Conservation (phyloP, 148 eudicot species). For the Fagopyrum esculentum region DNA sequence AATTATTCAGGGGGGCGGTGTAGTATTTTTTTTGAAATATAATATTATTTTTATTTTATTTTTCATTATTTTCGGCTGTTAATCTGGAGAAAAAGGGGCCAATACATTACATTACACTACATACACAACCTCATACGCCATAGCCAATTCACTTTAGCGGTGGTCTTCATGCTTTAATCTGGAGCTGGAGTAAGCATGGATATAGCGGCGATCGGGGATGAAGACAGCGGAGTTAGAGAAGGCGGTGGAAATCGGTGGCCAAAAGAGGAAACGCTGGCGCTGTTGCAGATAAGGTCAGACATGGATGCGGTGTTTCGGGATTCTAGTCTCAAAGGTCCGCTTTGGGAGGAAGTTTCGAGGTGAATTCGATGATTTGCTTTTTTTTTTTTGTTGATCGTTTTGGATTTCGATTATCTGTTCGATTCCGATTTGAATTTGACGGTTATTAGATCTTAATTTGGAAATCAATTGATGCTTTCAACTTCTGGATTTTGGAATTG, state of each 20-base stretch:
- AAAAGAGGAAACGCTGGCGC: slow-evolving; percentile 72
- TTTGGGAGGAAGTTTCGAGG: slow-evolving; percentile 98
- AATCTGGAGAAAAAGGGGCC: neutral
- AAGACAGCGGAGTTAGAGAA: neutral
- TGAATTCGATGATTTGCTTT: slow-evolving; percentile 15
- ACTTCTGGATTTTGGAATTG: neutral
- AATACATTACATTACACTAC: neutral
- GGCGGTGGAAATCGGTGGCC: slow-evolving; percentile 94
- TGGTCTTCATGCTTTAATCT: neutral
- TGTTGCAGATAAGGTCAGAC: slow-evolving; percentile 73
- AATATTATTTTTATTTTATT: neutral
- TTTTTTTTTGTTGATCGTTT: neutral
- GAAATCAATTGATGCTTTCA: too few relatives aligned
- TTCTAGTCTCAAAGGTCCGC: slow-evolving; percentile 86
- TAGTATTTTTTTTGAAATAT: neutral
- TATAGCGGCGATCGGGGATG: slow-evolving; percentile 2
- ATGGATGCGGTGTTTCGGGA: slow-evolving; percentile 91
- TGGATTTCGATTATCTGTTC: neutral
- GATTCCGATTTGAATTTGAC: neutral
- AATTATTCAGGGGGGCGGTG: slow-evolving; percentile 12
- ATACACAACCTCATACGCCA: neutral
- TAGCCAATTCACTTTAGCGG: slow-evolving; percentile 7
- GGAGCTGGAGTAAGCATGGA: slow-evolving; percentile 1
- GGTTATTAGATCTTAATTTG: neutral
- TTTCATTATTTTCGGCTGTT: slow-evolving; percentile 2